A percentile compares a stretch with the other conserved stretches of the same genome.
Conservation (phyloP, 805 yeast genomes). For the Debaryomyces prosopidis region DNA sequence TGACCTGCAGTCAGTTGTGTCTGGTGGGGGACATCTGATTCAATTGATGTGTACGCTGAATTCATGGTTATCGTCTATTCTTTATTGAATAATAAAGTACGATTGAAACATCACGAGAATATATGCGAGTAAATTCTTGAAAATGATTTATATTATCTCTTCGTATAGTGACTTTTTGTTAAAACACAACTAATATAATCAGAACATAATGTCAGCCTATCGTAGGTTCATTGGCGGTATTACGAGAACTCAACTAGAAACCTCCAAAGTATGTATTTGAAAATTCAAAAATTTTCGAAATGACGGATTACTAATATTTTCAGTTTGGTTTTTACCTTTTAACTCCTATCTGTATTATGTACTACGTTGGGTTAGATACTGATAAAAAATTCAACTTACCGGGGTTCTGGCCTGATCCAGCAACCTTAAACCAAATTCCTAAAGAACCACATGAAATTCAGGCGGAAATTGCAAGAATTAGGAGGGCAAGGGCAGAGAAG, state of each 20-base stretch:
- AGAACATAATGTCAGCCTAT: constrained; percentile 10
- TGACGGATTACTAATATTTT: constrained; percentile 9
- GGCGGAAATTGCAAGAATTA: constrained; percentile 87
- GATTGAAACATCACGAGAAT: no score
- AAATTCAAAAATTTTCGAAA: neutral
- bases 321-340: constrained; percentile 81
- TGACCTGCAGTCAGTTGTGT: neutral
- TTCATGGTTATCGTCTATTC: neutral
- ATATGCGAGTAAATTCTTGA: no score
- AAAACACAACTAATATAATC: no score
- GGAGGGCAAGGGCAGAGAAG: constrained; percentile 71
- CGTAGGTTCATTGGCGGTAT: constrained; percentile 35
- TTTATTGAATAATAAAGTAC: no score
- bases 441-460: constrained; percentile 90
- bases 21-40: constrained; percentile 8
- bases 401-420: constrained; percentile 97
- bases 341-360: constrained; percentile 90
- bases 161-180: no score
- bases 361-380: constrained; percentile 87
- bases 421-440: constrained; percentile 85
- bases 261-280: constrained; percentile 38
- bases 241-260: constrained; percentile 45
- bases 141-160: no score
- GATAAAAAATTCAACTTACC: constrained; percentile 87
- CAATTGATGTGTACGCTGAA: constrained; percentile 10